Evolutionary conservation across 2,329 filamentous ascomycete species (phyloP), one percentile per base, ranked within the genome.

Genomic region (Bipolaris gigantea): DNA sequence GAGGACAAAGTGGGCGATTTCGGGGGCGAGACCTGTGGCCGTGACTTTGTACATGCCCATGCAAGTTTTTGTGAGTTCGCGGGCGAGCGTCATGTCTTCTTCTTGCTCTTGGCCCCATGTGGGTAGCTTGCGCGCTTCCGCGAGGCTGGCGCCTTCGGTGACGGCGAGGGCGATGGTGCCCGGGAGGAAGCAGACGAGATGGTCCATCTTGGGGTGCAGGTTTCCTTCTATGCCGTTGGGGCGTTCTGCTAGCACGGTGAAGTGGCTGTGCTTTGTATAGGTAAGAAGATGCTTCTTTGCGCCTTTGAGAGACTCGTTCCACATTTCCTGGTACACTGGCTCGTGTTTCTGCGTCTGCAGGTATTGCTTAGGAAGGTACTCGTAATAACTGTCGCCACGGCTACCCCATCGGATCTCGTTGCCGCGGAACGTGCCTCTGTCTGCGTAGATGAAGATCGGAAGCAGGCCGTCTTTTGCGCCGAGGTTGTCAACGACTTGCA

Each of bases 301-400:
- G 45, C 93, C 94, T 15, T 79, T 80, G 41, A 99, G 79, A 13
- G 91, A 83, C 71, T 99, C 89, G 35, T 93, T 83, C 92, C 95
- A 99, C 86, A 99, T 90, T 13, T 94, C 89, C 61, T 87, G 81
- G 75, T 99, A 99, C 15, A 97, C 77, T 0, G 86, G 81, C 73
- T 99, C 93, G 68, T 92, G 82, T 71, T 89, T 86, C 52, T 89
- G 90, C 11, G 94, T 99, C 75, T 99, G 94, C 18, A 97, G 81
- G 72, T 96, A 97, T 74, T 99, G 94, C 78, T 99, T 99, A 80
- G 97, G 95, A 46, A 99, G 85, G 73, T 99, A 99, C 77, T 99
- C 83, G 76, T 99, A 99, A 77, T 97, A 99, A 43, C 92, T 97
- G 78, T 99, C 94, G 41, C 94, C 94, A 57, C 94, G 85, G 72